Base-by-base conservation (phyloP, 1,139 yeast genomes). In the Yamadazyma atmosphaerica region DNA sequence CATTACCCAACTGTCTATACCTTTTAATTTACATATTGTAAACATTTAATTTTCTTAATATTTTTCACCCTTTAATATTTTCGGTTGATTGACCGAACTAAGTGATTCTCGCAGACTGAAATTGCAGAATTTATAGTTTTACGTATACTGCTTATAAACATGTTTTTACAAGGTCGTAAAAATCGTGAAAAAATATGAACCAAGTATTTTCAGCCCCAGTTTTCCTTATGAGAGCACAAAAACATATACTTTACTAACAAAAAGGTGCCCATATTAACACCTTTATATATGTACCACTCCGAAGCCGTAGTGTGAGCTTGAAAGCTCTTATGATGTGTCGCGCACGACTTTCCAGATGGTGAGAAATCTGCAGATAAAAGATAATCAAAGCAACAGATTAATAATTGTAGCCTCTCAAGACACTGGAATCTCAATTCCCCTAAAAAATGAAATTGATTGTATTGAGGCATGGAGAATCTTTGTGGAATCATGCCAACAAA, bases 391-490 rank as follows among this genome's bases (percentile, higher is more conserved):
- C 22, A 19, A 19, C 22, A 19, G 22, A 19, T 9, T 9, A 6
- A 19, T 9, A 19, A 6, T 19, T 19, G 22, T 9, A 26, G 11
- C 18, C 32, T 12, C 19, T 17, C 3, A 8, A 31, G 5, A 19
- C 10, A 19, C 12, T 12, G 14, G 13, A 23, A 10, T 5, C 16
- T 17, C 7, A 26, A 17, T 8, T 26, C 15, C 10, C n/a, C 9
- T 32, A 10, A 12, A 36, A 15, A 19, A 43, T 45, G 47, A 72
- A 68, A 40, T 58, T 81, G 16, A 67, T 81, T 4, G 66, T 81
- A 7, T 68, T 81, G 30, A 74, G 95, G 50, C 94, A 86, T 54
- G 95, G 95, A 2, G 86, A 85, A 52, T 80, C 87, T 14, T 77
- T 79, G 53, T 78, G 86, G 76, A 86, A 86, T 54, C 77, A 82